Evolutionary conservation across 345 rosid genomes (phyloP), one percentile per base, ranked within the genome.

Genomic region (Corchorus olitorius): DNA sequence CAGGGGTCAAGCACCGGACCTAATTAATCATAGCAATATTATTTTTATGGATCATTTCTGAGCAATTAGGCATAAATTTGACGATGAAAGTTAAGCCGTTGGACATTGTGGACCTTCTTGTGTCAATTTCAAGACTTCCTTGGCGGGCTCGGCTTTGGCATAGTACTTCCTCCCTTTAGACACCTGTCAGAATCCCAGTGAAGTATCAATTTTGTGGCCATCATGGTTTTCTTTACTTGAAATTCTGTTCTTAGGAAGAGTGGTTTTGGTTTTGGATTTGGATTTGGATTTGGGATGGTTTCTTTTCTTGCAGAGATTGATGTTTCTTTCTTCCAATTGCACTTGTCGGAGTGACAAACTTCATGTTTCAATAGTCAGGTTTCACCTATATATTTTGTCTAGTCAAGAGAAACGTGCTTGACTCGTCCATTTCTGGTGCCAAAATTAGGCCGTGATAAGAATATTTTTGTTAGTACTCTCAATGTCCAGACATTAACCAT

Each of bases 1-100:
- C 37, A 72, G 33, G 39, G 46, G 35, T 75, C 56, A 46, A 58
- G 19, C 70, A 71, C 62, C 66, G 72, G 20, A 72, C 82, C 75
- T 66, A 78, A 81, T 27, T 59, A 8, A 39, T 45, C 16, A 35
- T 41, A 34, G 27, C 27, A 27, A 27, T 27, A 27, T 1, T 27
- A 27, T 27, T 27, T 27, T 27, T 27, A 27, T 27, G 27, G 27
- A 27, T 27, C 27, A 35, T 37, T 3, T 50, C 8, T 16, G 6
- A 15, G 15, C 43, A 8, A 6, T 12, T 33, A 43, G 13, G 27
- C 15, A n/a, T 0, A 19, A 43, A 43, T 3, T 19, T 48, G 15
- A 46, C 11, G 16, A 45, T 45, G 52, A 20, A 45, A 20, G 33
- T 33, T 16, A 17, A 71, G 50, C 22, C 48, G 10, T 3, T 53